Conservation (phyloP, 306 rosid species). For the Purshia tridentata region DNA sequence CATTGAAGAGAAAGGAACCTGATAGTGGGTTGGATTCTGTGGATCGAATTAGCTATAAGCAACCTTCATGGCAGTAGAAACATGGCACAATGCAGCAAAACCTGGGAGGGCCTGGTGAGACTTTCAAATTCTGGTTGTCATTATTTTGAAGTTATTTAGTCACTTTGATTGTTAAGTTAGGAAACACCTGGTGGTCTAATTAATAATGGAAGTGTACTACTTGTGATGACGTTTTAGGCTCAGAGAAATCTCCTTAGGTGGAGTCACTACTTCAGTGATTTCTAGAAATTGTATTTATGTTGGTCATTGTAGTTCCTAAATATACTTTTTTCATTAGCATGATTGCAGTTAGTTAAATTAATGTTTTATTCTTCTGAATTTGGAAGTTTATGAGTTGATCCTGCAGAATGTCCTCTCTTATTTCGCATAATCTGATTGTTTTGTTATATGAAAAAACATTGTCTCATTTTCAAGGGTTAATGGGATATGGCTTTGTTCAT, state of each 20-base stretch:
- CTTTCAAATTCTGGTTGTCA: not conserved
- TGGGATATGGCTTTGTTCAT: not conserved
- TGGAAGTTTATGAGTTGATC: not conserved
- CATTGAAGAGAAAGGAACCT: slow-evolving; percentile 84
- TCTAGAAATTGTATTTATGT: not conserved
- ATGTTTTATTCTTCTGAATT: not conserved
- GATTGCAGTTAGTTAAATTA: not conserved
- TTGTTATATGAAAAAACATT: not conserved
- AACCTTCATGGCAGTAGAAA: slow-evolving; percentile 72
- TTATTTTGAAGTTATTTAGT: not conserved
- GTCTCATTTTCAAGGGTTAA: not conserved
- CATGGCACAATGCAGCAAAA: slow-evolving; percentile 15
- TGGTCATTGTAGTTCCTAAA: not conserved
- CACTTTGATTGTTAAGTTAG: not conserved
- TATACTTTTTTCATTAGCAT: not conserved
- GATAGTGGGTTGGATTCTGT: slow-evolving; percentile 83
- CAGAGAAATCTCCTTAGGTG: not conserved
- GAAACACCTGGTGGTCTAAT: not conserved
- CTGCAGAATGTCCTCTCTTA: not conserved
- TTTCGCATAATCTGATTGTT: not conserved
- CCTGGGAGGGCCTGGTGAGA: slow-evolving; percentile 38
- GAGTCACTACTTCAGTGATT: not conserved
- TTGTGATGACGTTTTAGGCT: not conserved
- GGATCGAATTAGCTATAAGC: slow-evolving; percentile 73
- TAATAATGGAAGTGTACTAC: not conserved